A percentile compares a stretch with the other conserved stretches of the same genome.
These are phyloP conservation scores for Solanum pennellii DNA, from an alignment of 257 asterid species.

Conservation along the genomic window DNA sequence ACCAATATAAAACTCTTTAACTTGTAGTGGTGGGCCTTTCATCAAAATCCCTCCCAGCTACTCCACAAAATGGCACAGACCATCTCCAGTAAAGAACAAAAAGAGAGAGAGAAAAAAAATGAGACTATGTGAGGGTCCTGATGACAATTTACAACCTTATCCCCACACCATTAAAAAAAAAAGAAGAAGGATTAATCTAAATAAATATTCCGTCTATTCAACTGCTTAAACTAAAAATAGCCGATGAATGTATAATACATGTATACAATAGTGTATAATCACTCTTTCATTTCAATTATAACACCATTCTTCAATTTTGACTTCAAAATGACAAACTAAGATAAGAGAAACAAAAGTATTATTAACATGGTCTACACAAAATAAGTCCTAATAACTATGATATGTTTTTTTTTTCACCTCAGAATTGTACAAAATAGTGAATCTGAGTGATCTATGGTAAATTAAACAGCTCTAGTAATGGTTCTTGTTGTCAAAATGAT, in stretches of 20 bases:
- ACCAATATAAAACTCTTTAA: background rate
- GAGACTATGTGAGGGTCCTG: conserved; percentile 6
- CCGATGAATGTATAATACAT: background rate
- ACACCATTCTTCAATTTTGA: background rate
- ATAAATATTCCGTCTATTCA: background rate
- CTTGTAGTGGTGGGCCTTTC: background rate
- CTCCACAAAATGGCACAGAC: conserved; percentile 4
- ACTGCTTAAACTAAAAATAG: background rate
- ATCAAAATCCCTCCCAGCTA: conserved; percentile 2
- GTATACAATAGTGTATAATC: background rate
- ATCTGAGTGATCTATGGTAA: background rate
- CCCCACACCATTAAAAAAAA: background rate
- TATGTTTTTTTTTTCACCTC: background rate
- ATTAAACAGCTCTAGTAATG: background rate
- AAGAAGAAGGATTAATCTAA: background rate
- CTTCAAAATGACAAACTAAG: background rate
- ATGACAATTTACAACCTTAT: background rate
- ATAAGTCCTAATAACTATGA: background rate
- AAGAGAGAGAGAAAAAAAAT: background rate
- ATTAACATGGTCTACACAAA: background rate
- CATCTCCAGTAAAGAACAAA: conserved; percentile 10
- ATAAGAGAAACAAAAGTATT: background rate
- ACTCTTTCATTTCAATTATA: background rate
- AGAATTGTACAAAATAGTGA: background rate
- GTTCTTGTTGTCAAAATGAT: background rate